Base-by-base conservation (phyloP, 2,329 filamentous ascomycete genomes). In the Trichoderma lentiforme region DNA sequence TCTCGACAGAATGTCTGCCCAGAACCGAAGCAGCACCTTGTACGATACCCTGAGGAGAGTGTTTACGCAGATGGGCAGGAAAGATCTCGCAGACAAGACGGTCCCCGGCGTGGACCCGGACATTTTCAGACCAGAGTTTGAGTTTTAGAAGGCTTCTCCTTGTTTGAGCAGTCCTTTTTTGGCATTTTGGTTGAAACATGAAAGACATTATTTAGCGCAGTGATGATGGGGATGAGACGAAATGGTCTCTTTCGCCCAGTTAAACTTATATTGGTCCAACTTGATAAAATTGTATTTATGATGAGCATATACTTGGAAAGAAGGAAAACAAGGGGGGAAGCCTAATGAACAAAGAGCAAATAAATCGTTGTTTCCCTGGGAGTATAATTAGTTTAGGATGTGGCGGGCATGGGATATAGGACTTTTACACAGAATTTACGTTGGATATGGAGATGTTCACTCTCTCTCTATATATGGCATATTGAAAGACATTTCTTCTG, bases 21-120 rank as follows among this genome's bases (percentile, higher is more conserved):
- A 98, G 85, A 99, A 99, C 83, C 91, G 97, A 80, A 97, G 94
- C 85, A 98, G 95, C 64, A 99, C 98, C 78, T 84, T 99, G 72
- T 97, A 97, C 81, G 97, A 99, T 81, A 99, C 97, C 14, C 84
- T 99, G 74, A 86, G 95, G 74, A 87, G 97, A 73, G 96, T 98
- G n/a, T 98, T 99, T 82, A 95, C 91, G 11, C 94, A 97, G 84
- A 98, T 99, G 96, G 92, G 92, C 3, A 85, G 96, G 72, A 86
- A 94, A 71, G 96, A 99, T 82, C 81, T 99, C 79, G 92, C 92
- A 3, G 95, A 98, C 80, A 88, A 91, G 84, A 96, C 98, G 6
- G 91, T 95, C 14, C 89, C 91, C 1, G 95, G 95, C 30, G 95
- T 99, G 84, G 94, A 98, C 83, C 91, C 97, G 30, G 93, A 96